Evolutionary conservation across 2,329 filamentous ascomycete genomes (phyloP).

Genomic region (Ascochyta lentis): DNA sequence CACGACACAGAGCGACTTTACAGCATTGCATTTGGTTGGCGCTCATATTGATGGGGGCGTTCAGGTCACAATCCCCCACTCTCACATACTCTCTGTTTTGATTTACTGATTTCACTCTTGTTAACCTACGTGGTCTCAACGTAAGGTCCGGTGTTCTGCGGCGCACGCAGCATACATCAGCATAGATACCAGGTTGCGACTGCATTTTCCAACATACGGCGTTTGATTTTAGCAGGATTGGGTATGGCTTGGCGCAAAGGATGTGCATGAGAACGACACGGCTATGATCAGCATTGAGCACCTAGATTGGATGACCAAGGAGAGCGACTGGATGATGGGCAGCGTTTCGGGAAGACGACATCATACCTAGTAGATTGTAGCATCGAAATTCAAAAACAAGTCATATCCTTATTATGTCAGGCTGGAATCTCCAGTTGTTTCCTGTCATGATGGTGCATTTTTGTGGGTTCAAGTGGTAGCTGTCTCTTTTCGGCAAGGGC

Average conservation of each 20-base stretch:
- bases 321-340: background rate
- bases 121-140: conserved; percentile 5
- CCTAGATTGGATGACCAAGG: conserved; percentile 9
- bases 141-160: conserved; percentile 13
- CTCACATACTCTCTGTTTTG: conserved; percentile 12
- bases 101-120: conserved; percentile 10
- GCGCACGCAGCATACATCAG: conserved; percentile 23
- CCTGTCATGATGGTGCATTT: background rate
- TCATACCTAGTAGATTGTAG: conserved; percentile 4
- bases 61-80: conserved; percentile 17
- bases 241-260: conserved; percentile 2
- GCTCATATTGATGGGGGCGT: conserved; percentile 30
- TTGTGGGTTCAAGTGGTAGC: background rate
- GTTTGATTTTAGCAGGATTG: conserved; percentile 10
- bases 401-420: background rate
- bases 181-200: conserved; percentile 30
- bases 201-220: conserved; percentile 17
- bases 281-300: conserved; percentile 4
- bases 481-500: background rate
- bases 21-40: conserved; percentile 35
- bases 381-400: conserved; percentile 6
- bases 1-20: conserved; percentile 14
- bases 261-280: background rate
- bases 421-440: background rate
- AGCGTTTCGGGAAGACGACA: background rate